phyloP scores from a whole-genome alignment of 1,284 basidiomycete genomes.

The Papiliotrema flavescens region DNA sequence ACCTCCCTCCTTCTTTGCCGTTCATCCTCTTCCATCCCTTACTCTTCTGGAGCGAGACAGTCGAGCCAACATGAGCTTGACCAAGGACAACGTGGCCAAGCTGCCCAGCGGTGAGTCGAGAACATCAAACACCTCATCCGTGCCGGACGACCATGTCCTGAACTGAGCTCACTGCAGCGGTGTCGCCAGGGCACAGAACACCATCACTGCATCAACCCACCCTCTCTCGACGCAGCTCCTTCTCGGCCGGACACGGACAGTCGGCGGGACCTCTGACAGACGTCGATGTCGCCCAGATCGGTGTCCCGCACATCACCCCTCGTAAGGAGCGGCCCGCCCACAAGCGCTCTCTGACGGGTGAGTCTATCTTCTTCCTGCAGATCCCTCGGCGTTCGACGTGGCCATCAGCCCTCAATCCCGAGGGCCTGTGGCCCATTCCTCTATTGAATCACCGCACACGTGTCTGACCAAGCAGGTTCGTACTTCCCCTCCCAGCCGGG shows the following conservation, averaged over 20 bases:
- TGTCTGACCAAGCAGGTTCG: constrained; percentile 25
- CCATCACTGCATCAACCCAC: constrained; percentile 41
- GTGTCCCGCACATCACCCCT: constrained; percentile 39
- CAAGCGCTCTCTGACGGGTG: constrained; percentile 42
- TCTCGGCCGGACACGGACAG: constrained; percentile 28
- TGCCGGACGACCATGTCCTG: too few species aligned
- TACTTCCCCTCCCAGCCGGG: constrained; percentile 55
- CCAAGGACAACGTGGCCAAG: constrained; percentile 38
- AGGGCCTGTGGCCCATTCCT: background rate
- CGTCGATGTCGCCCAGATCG: constrained; percentile 40
- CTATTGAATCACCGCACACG: too few species aligned
- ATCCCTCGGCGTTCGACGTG: background rate
- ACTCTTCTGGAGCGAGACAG: background rate
- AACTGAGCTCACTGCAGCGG: background rate
- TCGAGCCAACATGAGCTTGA: constrained; percentile 27
- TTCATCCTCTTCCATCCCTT: background rate
- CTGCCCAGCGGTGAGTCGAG: constrained; percentile 23
- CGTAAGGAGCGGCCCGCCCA: constrained; percentile 40
- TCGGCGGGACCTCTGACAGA: constrained; percentile 24
- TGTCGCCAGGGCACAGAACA: constrained; percentile 16
- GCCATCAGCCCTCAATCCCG: background rate
- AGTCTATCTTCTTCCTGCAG: constrained; percentile 3
- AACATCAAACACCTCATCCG: background rate
- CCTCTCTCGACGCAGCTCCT: constrained; percentile 41
- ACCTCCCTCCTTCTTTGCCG: background rate